Base-by-base conservation (phyloP, 345 rosid genomes). In the Populus simonii region DNA sequence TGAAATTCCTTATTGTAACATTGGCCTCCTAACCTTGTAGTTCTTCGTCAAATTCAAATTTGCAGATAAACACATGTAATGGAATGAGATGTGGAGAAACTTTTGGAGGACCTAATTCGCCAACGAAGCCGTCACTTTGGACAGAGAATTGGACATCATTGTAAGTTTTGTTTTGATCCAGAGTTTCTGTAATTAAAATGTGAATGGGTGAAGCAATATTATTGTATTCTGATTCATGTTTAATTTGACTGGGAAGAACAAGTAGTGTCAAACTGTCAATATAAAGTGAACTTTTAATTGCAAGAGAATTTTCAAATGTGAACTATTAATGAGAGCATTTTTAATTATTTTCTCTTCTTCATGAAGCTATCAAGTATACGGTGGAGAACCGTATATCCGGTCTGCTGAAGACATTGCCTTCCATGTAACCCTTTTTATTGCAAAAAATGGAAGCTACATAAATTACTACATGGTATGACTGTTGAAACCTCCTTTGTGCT, bases 111-210 rank as follows among this genome's bases (percentile, higher is more conserved):
- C 97, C 98, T 0, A 92, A 94, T 76, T 88, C 94, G 5, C 94
- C 93, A 36, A 85, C 84, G 63, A 94, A 94, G 70, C 98, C 98
- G 8, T 84, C 92, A 22, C 83, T 94, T 31, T 94, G 98, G 98
- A 94, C 97, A 15, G 98, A 94, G 83, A 87, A 92, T 62, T 92
- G 98, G 98, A 92, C 96, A 63, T 88, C 92, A 76, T 87, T 79
- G 98, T 94, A 89, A 71, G 90, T 49, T 12, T 7, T 63, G 3
- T 23, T 27, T 16, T 13, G 15, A 20, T 59, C 25, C 23, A 20
- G 23, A 59, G 8, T n/a, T 59, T 8, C 11, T 59, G 1, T 47
- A 4, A 47, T 47, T 47, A 47, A 47, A 43, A 43, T 9, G 47
- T 43, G 47, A 43, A 9, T 43, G 2, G 13, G 47, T 8, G 13